Evolutionary conservation across 2,329 filamentous ascomycete species (phyloP), one percentile per base, ranked within the genome.

Genomic region (Fusarium compactum): DNA sequence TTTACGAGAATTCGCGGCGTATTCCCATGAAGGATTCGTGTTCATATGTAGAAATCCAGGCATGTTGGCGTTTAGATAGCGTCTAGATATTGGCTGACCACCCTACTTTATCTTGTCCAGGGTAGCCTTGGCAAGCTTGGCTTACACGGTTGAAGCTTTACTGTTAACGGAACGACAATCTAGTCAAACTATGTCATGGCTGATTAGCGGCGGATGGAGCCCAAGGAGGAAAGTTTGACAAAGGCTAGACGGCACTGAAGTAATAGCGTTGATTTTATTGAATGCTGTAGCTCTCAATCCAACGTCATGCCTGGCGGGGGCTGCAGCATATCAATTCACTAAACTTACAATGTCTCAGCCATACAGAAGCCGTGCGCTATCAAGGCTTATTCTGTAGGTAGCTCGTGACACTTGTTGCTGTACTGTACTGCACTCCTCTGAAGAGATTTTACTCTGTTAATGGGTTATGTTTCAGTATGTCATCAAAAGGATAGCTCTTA

Each of bases 221-320:
- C 18, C 14, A 43, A n/a, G 14, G 20, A 43, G 34, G 18, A 51
- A 25, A n/a, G 20, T 27, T 53, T 41, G 8, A 16, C 7, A 34
- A 43, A 43, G 14, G 50, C 27, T 29, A 53, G 50, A 53, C 50
- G 32, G 34, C 50, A 53, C 24, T 43, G 34, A 53, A 53, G 34
- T 27, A 41, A 53, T 38, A 53, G 24, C 27, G 50, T 27, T 52
- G 30, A 20, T 52, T 32, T 25, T 24, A 20, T 25, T 52, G 43
- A 24, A n/a, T 45, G 22, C 25, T 27, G 15, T 58, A 73, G 59
- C 61, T 65, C 20, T 73, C 71, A 75, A 65, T 63, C 58, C 65
- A 76, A 77, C 76, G 76, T 76, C 76, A 78, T 78, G 67, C 63
- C 63, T 50, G 32, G 50, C 64, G 18, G 48, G 54, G 38, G 40